Evolutionary conservation across 108 stramenopile species (phyloP).

Genomic region (Poteriospumella lacustris): DNA sequence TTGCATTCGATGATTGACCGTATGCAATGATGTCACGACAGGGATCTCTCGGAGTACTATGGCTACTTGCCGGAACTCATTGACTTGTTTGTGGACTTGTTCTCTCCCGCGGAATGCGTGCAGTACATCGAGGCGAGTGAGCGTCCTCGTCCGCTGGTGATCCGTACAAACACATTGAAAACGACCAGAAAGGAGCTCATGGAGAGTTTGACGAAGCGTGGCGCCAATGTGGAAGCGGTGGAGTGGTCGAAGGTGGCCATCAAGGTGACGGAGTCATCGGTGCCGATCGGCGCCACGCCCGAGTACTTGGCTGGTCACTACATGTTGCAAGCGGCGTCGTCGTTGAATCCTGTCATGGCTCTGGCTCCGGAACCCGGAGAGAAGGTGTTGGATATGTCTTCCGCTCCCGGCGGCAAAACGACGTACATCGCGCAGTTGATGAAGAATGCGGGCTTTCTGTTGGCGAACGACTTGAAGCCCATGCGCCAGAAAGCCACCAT

Average conservation of each 20-base stretch:
- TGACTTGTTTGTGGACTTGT: conserved; percentile 87
- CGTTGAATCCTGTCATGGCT: conserved; percentile 93
- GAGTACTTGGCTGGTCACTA: conserved; percentile 98
- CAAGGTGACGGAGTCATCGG: conserved; percentile 88
- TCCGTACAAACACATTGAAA: conserved; percentile 96
- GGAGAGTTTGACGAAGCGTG: conserved; percentile 89
- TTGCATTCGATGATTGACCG: neutral
- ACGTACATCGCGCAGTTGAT: conserved; percentile 93
- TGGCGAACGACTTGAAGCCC: conserved; percentile 87
- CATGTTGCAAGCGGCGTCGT: conserved; percentile 97
- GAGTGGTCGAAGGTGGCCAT: conserved; percentile 97
- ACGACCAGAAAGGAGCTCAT: conserved; percentile 91
- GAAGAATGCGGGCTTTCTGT: conserved; percentile 86
- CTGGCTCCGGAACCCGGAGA: conserved; percentile 86
- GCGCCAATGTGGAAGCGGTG: conserved; percentile 90
- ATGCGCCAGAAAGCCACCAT: conserved; percentile 93
- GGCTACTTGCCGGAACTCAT: conserved; percentile 92
- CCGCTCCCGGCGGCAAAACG: conserved; percentile 97
- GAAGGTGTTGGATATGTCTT: conserved; percentile 87
- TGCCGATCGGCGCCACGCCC: conserved; percentile 97
- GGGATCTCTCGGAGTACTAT: conserved; percentile 83
- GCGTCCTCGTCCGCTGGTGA: conserved; percentile 83
- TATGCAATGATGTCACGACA: neutral
- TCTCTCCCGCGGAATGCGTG: conserved; percentile 79
- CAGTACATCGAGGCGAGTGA: conserved; percentile 95